Conservation (phyloP, 2,329 filamentous ascomycete species). For the Arthrinium phaeospermum region DNA sequence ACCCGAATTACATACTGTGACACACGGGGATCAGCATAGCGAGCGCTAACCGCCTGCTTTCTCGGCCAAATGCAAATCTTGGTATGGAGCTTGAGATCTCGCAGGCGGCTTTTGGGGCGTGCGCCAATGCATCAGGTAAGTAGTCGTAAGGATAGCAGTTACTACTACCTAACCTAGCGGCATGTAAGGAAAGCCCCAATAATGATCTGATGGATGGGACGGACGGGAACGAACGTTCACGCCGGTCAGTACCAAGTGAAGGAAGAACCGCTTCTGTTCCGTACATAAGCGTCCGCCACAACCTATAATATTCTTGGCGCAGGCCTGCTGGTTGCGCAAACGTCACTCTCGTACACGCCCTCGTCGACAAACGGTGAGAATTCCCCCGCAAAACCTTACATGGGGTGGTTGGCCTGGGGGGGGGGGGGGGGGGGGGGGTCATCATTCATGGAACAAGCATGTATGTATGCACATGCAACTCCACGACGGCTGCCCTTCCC, state of each 20-base stretch:
- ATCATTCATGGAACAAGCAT: background rate
- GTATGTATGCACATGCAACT: background rate
- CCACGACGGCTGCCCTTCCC: background rate
- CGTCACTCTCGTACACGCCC: background rate
- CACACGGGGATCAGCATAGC: background rate
- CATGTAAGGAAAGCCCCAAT: too few species aligned
- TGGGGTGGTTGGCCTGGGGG: background rate
- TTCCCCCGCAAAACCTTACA: background rate
- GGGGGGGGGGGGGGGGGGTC: too few species aligned
- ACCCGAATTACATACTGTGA: background rate
- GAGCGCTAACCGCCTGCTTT: background rate
- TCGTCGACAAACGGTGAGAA: background rate
- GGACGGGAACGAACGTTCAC: background rate
- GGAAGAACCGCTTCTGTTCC: background rate
- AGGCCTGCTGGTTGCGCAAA: background rate
- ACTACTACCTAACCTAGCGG: too few species aligned
- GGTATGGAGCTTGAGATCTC: conserved; percentile 11
- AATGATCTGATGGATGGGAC: background rate
- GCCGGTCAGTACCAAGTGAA: background rate
- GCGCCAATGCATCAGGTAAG: background rate
- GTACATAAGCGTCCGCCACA: background rate
- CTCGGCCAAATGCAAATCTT: conserved; percentile 16
- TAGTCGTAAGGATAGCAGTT: background rate
- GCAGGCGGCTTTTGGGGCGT: conserved; percentile 3
- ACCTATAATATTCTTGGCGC: background rate